Conservation (phyloP, 2,329 filamentous ascomycete species). For the Penicillium aurantiogriseum region DNA sequence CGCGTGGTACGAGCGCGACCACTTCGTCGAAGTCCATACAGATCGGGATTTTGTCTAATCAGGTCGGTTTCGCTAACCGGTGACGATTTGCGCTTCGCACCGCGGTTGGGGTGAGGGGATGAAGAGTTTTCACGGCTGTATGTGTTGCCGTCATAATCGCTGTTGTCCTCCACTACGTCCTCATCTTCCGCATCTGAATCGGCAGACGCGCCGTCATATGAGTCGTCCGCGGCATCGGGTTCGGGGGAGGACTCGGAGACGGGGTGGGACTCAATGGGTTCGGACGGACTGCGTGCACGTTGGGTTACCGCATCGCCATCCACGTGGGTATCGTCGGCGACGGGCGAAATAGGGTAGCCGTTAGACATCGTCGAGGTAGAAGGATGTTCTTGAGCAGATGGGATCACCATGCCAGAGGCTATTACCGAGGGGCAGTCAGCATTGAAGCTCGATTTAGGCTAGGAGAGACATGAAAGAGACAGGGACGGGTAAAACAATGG, state of each 20-base stretch:
- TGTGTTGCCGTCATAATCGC: slow-evolving; percentile 54
- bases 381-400: slow-evolving; percentile 39
- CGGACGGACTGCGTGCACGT: slow-evolving; percentile 75
- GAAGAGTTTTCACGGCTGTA: slow-evolving; percentile 61
- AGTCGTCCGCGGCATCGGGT: slow-evolving; percentile 41
- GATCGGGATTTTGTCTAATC: slow-evolving; percentile 86
- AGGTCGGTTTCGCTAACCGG: slow-evolving; percentile 72
- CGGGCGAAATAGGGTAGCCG: slow-evolving; percentile 31
- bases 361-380: slow-evolving; percentile 36
- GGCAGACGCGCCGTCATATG: slow-evolving; percentile 39
- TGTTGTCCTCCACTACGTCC: slow-evolving; percentile 72
- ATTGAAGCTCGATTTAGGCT: slow-evolving; percentile 37
- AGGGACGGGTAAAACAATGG: slow-evolving; percentile 24
- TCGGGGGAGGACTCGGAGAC: slow-evolving; percentile 50
- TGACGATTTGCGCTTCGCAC: slow-evolving; percentile 70
- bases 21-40: slow-evolving; percentile 92
- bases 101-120: slow-evolving; percentile 68
- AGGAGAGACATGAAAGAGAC: slow-evolving; percentile 21
- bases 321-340: slow-evolving; percentile 25
- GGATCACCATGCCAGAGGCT: slow-evolving; percentile 49
- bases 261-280: slow-evolving; percentile 60
- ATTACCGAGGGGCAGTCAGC: slow-evolving; percentile 39
- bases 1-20: slow-evolving; percentile 64
- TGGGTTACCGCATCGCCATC: slow-evolving; percentile 45
- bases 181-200: slow-evolving; percentile 51